Evolutionary conservation across 306 rosid species (phyloP).

Genomic region (Castanea mollissima): DNA sequence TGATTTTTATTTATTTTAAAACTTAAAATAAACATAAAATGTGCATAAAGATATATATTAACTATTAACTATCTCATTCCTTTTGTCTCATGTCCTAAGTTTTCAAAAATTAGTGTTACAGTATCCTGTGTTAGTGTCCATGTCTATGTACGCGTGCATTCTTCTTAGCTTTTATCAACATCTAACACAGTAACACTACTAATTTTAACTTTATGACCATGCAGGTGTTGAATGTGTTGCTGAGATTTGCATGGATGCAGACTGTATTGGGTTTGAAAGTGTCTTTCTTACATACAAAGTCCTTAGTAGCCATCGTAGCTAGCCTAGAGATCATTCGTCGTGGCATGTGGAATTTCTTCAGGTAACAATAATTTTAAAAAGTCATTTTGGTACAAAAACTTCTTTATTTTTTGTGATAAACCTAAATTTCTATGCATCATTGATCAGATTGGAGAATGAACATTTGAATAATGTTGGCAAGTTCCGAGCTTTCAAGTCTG

Average conservation of each 20-base stretch:
- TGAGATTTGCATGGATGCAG: slow-evolving; percentile 77
- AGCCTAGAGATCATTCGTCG: slow-evolving; percentile 69
- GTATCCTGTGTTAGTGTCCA: too few relatives aligned
- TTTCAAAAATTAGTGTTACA: too few relatives aligned
- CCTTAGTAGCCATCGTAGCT: slow-evolving; percentile 41
- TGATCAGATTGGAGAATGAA: slow-evolving; percentile 68
- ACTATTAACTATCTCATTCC: too few relatives aligned
- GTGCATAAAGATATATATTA: too few relatives aligned
- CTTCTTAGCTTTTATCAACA: too few relatives aligned
- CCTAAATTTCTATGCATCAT: background rate
- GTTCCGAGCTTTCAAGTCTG: slow-evolving; percentile 73
- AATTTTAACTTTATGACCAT: background rate
- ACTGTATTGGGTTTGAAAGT: slow-evolving; percentile 45
- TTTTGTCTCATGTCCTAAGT: too few relatives aligned
- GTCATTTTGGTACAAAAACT: background rate
- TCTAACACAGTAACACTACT: background rate
- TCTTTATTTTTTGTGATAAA: background rate
- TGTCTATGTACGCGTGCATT: too few relatives aligned
- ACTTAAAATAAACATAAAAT: too few relatives aligned
- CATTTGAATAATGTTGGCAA: slow-evolving; percentile 81
- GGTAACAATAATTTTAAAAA: slow-evolving; percentile 24
- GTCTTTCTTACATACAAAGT: slow-evolving; percentile 41
- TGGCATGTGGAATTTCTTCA: slow-evolving; percentile 78
- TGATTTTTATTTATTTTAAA: too few relatives aligned
- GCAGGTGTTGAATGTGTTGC: slow-evolving; percentile 64